Base-by-base conservation (phyloP, 2,329 filamentous ascomycete genomes). In the Colletotrichum tanaceti region DNA sequence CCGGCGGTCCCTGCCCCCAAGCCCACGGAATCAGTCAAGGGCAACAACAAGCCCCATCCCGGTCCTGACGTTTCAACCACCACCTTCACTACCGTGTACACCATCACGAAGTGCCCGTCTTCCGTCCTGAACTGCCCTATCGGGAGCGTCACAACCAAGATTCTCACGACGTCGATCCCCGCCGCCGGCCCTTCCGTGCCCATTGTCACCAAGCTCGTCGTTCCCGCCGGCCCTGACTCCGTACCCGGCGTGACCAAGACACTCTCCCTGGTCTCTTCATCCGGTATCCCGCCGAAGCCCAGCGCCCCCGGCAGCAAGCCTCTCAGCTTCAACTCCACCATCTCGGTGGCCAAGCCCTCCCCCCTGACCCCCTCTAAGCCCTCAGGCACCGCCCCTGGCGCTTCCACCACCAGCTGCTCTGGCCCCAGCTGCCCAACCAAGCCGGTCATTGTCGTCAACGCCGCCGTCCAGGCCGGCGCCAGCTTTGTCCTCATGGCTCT, bases 91-190 rank as follows among this genome's bases (percentile, higher is more conserved):
- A 72, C 72, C 16, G 74, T 87, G 71, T 81, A 86, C 71, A 89
- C 86, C 72, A 81, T 88, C 77, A 88, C 84, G 73, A 84, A 83
- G 54, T 89, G 87, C 77, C 84, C 81, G 46, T 78, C 85, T n/a
- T 74, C 74, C 14, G 77, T 82, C 2, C 74, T 73, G 46, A 73
- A 79, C 76, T 83, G 80, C 73, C 79, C 81, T 20, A 75, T 71
- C 7, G 73, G 73, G 41, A 73, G 76, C 43, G 75, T 81, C 39
- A 79, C 78, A n/a, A 83, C 82, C 3, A 77, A 81, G 71, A 76
- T 76, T 2, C 76, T 85, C 55, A 72, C 79, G 5, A 68, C 57
- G 28, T 58, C 57, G 50, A 18, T 44, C 20, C 57, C 62, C n/a
- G 24, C 53, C 32, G 28, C 47, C 11, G 32, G 55, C 24, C 32